Evolutionary conservation across 257 asterid species (phyloP).

Genomic region (Nicotiana tomentosiformis): DNA sequence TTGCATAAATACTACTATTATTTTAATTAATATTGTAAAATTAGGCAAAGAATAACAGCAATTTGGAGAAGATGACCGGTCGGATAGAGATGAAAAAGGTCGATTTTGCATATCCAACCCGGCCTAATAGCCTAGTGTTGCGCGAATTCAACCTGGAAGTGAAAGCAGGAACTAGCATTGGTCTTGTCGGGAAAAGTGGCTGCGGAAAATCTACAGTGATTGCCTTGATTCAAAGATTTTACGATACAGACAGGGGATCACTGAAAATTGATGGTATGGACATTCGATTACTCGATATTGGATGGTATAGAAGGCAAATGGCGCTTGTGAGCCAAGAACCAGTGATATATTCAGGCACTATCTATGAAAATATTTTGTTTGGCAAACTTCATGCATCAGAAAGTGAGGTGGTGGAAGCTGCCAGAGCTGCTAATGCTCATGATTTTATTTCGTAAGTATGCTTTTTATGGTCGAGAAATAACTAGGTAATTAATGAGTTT

Average conservation of each 20-base stretch:
- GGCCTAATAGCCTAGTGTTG: slow-evolving; percentile 42
- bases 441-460: slow-evolving; percentile 69
- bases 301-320: slow-evolving; percentile 60
- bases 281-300: slow-evolving; percentile 47
- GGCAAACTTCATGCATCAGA: slow-evolving; percentile 66
- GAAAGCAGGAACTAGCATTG: slow-evolving; percentile 65
- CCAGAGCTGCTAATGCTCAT: slow-evolving; percentile 79
- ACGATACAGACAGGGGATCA: slow-evolving; percentile 50
- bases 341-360: slow-evolving; percentile 64
- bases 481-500: background rate
- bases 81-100: slow-evolving; percentile 58
- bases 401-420: slow-evolving; percentile 62
- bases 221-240: slow-evolving; percentile 65
- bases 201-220: slow-evolving; percentile 84
- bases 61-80: slow-evolving; percentile 44
- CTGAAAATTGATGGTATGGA: slow-evolving; percentile 62
- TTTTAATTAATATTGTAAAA: background rate
- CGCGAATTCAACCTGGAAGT: slow-evolving; percentile 56
- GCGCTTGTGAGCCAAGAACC: slow-evolving; percentile 91
- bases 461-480: background rate
- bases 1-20: background rate
- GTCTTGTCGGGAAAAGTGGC: slow-evolving; percentile 78
- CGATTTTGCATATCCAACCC: slow-evolving; percentile 59
- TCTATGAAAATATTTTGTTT: slow-evolving; percentile 55
- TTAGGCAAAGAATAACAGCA: slow-evolving; percentile 36